Conservation (phyloP, 2,329 filamentous ascomycete species). For the Talaromyces amestolkiae region DNA sequence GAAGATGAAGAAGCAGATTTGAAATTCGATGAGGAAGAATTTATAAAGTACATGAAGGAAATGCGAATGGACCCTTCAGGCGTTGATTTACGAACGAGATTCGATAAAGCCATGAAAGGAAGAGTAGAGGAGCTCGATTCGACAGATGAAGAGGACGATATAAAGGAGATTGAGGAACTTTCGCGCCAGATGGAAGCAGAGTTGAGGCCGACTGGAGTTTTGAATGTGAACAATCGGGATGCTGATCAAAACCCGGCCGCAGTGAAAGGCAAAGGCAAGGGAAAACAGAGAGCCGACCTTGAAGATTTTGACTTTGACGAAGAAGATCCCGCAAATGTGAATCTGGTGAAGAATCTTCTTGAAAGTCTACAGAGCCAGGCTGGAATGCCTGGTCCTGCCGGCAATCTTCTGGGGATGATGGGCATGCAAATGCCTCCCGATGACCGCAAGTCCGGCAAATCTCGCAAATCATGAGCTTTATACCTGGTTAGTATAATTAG, state of each 20-base stretch:
- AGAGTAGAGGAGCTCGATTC: slow-evolving; percentile 52
- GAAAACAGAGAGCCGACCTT: slow-evolving; percentile 24
- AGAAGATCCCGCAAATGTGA: slow-evolving; percentile 76
- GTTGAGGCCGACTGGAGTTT: slow-evolving; percentile 45
- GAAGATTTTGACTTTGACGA: slow-evolving; percentile 23
- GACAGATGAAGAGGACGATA: slow-evolving; percentile 52
- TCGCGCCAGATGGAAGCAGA: slow-evolving; percentile 49
- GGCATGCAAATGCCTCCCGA: slow-evolving; percentile 78
- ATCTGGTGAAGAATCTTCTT: slow-evolving; percentile 83
- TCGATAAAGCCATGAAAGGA: slow-evolving; percentile 26
- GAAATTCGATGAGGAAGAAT: slow-evolving; percentile 76
- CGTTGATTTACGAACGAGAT: slow-evolving; percentile 26
- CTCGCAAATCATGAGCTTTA: neutral
- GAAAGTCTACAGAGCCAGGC: slow-evolving; percentile 90
- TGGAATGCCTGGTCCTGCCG: slow-evolving; percentile 78
- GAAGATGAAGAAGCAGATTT: slow-evolving; percentile 70
- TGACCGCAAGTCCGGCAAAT: slow-evolving; percentile 46
- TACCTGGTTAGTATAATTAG: neutral
- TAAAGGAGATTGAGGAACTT: slow-evolving; percentile 53
- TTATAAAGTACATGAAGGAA: slow-evolving; percentile 77
- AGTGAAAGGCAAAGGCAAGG: slow-evolving; percentile 28
- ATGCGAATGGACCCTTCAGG: slow-evolving; percentile 72
- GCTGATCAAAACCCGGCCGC: slow-evolving; percentile 21
- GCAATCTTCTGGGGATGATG: slow-evolving; percentile 85
- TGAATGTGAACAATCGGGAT: slow-evolving; percentile 37